Base-by-base conservation (phyloP, 352 stramenopile species). In the Phytophthora pseudosyringae region DNA sequence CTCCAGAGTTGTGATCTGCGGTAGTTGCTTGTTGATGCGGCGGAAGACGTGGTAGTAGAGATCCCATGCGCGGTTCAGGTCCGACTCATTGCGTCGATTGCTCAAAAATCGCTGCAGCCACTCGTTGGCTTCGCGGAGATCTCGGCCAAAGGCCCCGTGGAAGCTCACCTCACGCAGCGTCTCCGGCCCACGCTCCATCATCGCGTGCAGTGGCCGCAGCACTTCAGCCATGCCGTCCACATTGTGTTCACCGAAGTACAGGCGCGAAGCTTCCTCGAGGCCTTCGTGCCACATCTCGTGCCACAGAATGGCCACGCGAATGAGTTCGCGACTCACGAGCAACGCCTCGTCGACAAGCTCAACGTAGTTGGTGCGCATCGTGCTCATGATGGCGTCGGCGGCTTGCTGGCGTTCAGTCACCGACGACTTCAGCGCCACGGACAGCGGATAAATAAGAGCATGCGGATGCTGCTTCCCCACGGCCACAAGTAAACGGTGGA, bases 11-110 rank as follows among this genome's bases (percentile, higher is more conserved):
- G 97, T 99, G 28, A 99, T 83, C 51, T 95, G 83, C 21, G 93
- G 92, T 4, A 99, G 29, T 47, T 93, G 84, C 57, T 91, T 91
- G 78, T 90, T 93, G 57, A 93, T 93, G 10, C 86, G 80, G 9
- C 95, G 82, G 76, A 99, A 99, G 9, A 99, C 96, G 59, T 93
- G 88, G 69, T 99, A 99, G 71, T 99, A 99, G 13, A 99, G 75
- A 62, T 99, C 95, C 98, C 98, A 99, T 1, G 97, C 97, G 56
- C 98, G 92, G 68, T 98, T 97, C 52, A 99, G 65, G 54, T 97
- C 91, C 12, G 88, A 79, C 46, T 91, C 80, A 48, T 86, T 91
- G 46, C 74, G 73, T 41, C 81, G 73, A 32, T 73, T 83, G 32
- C 67, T 70, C 47, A 90, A 55, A 61, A 90, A 92, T 5, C 81